Evolutionary conservation across 176 grass and related monocot genomes (phyloP).

Genomic region (Guadua angustifolia): DNA sequence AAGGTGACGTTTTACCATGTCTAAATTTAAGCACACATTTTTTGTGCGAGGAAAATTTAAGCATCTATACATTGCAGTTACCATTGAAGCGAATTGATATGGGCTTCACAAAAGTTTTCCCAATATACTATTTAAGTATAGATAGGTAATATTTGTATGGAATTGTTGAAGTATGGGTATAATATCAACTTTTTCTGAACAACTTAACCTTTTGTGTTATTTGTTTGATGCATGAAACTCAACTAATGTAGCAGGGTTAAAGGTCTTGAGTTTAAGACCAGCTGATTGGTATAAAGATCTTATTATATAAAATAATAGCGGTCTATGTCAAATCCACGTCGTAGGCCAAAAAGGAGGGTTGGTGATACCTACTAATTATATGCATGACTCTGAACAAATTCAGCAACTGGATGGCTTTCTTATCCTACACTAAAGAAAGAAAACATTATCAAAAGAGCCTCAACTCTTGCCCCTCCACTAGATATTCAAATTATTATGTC

Average conservation of each 20-base stretch:
- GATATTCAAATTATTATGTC: neutral
- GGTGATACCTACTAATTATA: neutral
- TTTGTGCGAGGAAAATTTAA: neutral
- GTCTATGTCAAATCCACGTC: neutral
- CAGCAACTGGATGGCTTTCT: neutral
- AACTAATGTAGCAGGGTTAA: neutral
- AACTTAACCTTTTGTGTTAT: neutral
- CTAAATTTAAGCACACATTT: neutral
- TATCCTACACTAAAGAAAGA: neutral
- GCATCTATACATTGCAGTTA: neutral
- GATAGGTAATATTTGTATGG: neutral
- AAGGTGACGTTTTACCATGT: neutral
- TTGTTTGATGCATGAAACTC: neutral
- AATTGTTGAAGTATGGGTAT: neutral
- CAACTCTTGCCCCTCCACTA: neutral
- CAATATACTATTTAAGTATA: slow-evolving; percentile 1
- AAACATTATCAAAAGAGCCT: neutral
- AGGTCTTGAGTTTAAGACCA: neutral
- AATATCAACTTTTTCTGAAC: neutral
- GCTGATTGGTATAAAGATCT: neutral
- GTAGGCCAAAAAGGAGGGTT: neutral
- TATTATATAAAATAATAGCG: neutral
- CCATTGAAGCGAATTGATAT: neutral
- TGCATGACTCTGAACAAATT: neutral
- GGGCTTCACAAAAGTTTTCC: neutral